phyloP scores from a whole-genome alignment of 495 filamentous ascomycete genomes.

The Lentithecium fluviatile region DNA sequence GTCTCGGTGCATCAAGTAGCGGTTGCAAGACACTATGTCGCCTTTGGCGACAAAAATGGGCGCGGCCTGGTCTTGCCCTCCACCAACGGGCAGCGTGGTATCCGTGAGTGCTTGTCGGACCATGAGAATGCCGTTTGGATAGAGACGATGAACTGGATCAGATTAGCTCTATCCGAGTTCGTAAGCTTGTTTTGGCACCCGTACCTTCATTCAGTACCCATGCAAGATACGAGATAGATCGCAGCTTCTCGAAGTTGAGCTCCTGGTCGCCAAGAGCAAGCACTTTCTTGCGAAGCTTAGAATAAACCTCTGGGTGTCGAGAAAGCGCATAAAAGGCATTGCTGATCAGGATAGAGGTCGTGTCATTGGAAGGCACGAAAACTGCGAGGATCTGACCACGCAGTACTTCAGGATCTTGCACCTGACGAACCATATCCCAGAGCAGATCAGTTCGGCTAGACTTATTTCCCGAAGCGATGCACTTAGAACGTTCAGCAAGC shows the following conservation, averaged over 20 bases:
- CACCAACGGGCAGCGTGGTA: not conserved
- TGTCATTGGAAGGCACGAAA: not conserved
- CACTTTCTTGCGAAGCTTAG: not conserved
- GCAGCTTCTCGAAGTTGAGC: not conserved
- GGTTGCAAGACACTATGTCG: not conserved
- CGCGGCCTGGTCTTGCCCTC: not conserved
- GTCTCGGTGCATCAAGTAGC: not conserved
- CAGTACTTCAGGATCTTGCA: not conserved
- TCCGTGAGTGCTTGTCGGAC: no score
- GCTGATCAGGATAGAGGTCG: slow-evolving; percentile 2
- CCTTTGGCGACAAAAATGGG: not conserved
- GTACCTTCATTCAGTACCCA: not conserved
- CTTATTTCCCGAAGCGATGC: no score
- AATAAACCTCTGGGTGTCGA: not conserved
- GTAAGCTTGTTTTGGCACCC: no score
- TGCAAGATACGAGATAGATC: not conserved
- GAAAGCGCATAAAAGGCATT: not conserved
- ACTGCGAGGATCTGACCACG: not conserved
- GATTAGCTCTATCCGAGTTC: no score
- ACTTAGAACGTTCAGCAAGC: no score
- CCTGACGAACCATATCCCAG: not conserved
- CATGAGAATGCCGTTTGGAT: not conserved
- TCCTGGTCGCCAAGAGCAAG: not conserved
- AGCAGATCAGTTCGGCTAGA: not conserved
- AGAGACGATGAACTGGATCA: not conserved